Conservation (phyloP, 2,329 filamentous ascomycete genomes). For the Fusarium sp. region DNA sequence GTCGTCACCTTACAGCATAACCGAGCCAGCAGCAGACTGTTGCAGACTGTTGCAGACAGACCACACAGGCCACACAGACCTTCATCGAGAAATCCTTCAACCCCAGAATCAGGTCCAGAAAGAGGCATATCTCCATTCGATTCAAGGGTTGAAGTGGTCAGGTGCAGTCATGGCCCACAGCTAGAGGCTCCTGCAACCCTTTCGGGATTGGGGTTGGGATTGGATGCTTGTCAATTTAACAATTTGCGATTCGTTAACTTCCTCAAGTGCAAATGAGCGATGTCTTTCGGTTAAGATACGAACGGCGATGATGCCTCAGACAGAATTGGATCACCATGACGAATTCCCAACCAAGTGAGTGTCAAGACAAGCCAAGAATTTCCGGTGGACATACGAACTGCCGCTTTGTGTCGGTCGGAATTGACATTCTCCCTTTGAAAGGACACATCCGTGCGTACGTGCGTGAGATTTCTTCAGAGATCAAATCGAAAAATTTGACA, state of each 20-base stretch:
- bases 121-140: slow-evolving; percentile 45
- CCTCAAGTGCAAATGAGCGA: slow-evolving; percentile 31
- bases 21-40: neutral
- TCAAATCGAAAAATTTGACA: slow-evolving; percentile 24
- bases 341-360: too few relatives aligned
- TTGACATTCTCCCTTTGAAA: slow-evolving; percentile 7
- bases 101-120: slow-evolving; percentile 40
- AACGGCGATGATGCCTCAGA: neutral
- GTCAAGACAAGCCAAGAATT: slow-evolving; percentile 1
- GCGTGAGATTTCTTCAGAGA: slow-evolving; percentile 5
- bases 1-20: slow-evolving; percentile 36
- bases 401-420: slow-evolving; percentile 27
- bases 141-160: slow-evolving; percentile 44
- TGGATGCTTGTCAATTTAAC: slow-evolving; percentile 39
- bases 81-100: slow-evolving; percentile 32
- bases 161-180: slow-evolving; percentile 47
- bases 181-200: slow-evolving; percentile 45
- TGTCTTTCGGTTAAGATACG: slow-evolving; percentile 23
- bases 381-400: neutral
- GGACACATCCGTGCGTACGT: neutral
- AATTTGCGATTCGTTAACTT: slow-evolving; percentile 32
- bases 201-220: slow-evolving; percentile 21
- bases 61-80: slow-evolving; percentile 14
- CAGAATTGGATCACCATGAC: slow-evolving; percentile 46
- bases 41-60: neutral